Evolutionary conservation across 805 yeast species (phyloP).

Genomic region (Schizosaccharomyces cryophilus): DNA sequence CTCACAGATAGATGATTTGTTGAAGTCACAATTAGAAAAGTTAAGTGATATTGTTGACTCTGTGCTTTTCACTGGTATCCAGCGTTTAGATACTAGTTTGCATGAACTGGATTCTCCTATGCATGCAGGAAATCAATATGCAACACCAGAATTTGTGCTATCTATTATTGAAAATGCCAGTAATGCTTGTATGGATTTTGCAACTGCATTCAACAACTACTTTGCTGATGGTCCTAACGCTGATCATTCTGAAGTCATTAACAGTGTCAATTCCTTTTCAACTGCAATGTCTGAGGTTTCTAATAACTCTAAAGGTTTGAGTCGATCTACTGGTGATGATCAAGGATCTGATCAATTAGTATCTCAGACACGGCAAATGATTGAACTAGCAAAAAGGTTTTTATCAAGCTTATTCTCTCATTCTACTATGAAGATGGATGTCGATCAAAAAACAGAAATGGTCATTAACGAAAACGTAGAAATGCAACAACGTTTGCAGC

Average conservation of each 20-base stretch:
- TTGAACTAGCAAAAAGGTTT: slow-evolving; percentile 35
- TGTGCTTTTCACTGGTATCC: slow-evolving; percentile 40
- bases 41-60: slow-evolving; percentile 41
- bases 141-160: slow-evolving; percentile 43
- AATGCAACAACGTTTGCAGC: slow-evolving; percentile 47
- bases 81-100: slow-evolving; percentile 44
- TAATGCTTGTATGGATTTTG: slow-evolving; percentile 52
- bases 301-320: slow-evolving; percentile 44
- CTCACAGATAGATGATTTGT: slow-evolving; percentile 32
- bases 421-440: slow-evolving; percentile 23
- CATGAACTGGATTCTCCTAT: slow-evolving; percentile 53
- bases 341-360: slow-evolving; percentile 28
- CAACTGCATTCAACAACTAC: slow-evolving; percentile 47
- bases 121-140: slow-evolving; percentile 58
- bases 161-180: slow-evolving; percentile 50
- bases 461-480: slow-evolving; percentile 54
- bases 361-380: slow-evolving; percentile 27
- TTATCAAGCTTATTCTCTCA: slow-evolving; percentile 35
- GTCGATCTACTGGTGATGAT: slow-evolving; percentile 27
- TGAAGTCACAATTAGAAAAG: slow-evolving; percentile 24
- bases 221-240: slow-evolving; percentile 55
- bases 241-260: slow-evolving; percentile 34
- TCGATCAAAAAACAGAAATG: slow-evolving; percentile 47
- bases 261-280: slow-evolving; percentile 37
- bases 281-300: slow-evolving; percentile 36